phyloP scores from a whole-genome alignment of 495 filamentous ascomycete species.

The Polyplosphaeria fusca region DNA sequence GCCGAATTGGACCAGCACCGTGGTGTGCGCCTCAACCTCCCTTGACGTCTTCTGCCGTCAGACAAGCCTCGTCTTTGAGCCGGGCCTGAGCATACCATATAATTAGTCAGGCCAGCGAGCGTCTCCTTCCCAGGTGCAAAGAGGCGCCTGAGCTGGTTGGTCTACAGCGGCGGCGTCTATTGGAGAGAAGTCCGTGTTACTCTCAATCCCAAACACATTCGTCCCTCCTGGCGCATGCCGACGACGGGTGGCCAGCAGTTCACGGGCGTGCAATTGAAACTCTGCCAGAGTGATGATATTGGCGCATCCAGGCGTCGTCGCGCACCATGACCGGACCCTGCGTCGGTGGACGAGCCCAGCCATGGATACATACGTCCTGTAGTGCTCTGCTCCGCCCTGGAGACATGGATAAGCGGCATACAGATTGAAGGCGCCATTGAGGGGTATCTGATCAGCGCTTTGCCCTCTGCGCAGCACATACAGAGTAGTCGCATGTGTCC shows the following conservation, averaged over 20 bases:
- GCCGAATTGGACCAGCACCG: slow-evolving; percentile 24
- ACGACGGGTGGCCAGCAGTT: background rate
- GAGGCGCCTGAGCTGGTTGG: slow-evolving; percentile 30
- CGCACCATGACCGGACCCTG: background rate
- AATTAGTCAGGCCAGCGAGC: slow-evolving; percentile 14
- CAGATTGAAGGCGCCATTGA: background rate
- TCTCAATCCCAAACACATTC: slow-evolving; percentile 22
- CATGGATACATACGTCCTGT: slow-evolving; percentile 7
- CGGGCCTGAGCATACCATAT: slow-evolving; percentile 8
- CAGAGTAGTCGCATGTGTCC: too few species aligned
- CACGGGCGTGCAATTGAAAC: background rate
- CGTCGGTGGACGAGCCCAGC: slow-evolving; percentile 12
- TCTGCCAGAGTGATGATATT: background rate
- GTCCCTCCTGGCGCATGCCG: background rate
- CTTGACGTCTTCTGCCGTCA: background rate
- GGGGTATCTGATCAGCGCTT: background rate
- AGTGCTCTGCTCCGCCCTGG: background rate
- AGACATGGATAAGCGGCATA: slow-evolving; percentile 9
- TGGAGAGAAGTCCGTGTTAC: slow-evolving; percentile 20
- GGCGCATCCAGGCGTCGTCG: background rate
- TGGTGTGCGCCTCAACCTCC: slow-evolving; percentile 15
- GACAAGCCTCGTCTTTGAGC: slow-evolving; percentile 1
- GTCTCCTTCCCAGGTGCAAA: slow-evolving; percentile 2
- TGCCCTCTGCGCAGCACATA: background rate
- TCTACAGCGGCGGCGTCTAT: slow-evolving; percentile 26